phyloP scores from a whole-genome alignment of 2,329 filamentous ascomycete species.

The Pseudogymnoascus sp. region DNA sequence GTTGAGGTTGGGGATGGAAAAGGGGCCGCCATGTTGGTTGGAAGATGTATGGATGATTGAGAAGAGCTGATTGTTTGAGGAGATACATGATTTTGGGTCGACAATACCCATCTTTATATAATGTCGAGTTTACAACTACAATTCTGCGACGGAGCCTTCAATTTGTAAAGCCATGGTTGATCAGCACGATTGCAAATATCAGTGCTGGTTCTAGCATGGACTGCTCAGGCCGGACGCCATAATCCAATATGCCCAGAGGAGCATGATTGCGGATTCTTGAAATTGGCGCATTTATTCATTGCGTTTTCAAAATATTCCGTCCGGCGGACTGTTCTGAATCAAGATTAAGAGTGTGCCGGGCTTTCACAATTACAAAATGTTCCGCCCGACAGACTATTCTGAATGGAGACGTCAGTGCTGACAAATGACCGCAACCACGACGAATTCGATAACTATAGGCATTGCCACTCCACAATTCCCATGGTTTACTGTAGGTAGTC shows the following conservation, averaged over 20 bases:
- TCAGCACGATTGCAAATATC: slow-evolving; percentile 10
- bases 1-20: slow-evolving; percentile 34
- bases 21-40: slow-evolving; percentile 22
- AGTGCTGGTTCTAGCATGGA: not conserved
- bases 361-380: slow-evolving; percentile 23
- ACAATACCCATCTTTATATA: slow-evolving; percentile 18
- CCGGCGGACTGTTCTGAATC: slow-evolving; percentile 7
- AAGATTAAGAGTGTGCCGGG: not conserved
- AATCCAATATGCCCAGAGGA: slow-evolving; percentile 12
- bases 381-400: slow-evolving; percentile 18
- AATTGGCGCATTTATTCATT: not conserved
- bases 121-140: slow-evolving; percentile 13
- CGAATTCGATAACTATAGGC: slow-evolving; percentile 11
- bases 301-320: not conserved
- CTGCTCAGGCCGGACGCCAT: not conserved
- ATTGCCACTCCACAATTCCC: slow-evolving; percentile 13
- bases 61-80: slow-evolving; percentile 10
- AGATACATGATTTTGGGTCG: slow-evolving; percentile 12
- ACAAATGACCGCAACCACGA: slow-evolving; percentile 21
- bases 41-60: slow-evolving; percentile 14
- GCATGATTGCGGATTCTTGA: slow-evolving; percentile 7
- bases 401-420: slow-evolving; percentile 13
- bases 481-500: slow-evolving; percentile 14
- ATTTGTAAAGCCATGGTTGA: slow-evolving; percentile 15
- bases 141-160: slow-evolving; percentile 18